Evolutionary conservation across 495 filamentous ascomycete species (phyloP).

Genomic region (Podospora pseudoanserina): DNA sequence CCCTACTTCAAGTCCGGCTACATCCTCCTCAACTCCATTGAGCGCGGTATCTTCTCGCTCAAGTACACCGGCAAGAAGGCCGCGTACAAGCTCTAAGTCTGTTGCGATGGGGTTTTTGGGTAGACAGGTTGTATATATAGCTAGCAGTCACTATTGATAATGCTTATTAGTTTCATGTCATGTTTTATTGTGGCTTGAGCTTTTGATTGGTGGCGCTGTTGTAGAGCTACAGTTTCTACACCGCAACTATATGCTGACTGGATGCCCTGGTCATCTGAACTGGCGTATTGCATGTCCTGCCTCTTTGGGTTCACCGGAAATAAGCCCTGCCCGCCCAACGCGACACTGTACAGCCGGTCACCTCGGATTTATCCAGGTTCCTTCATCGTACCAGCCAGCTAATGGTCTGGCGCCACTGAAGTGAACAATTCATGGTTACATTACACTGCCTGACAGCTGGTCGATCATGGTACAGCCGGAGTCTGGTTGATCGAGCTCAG

Average conservation of each 20-base stretch:
- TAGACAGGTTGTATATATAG: background rate
- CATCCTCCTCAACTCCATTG: slow-evolving; percentile 58
- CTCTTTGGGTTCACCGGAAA: background rate
- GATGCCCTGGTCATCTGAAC: too few relatives aligned
- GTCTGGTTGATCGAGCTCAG: background rate
- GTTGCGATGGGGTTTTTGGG: background rate
- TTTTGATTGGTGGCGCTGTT: background rate
- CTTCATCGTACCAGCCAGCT: background rate
- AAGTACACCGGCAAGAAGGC: slow-evolving; percentile 31
- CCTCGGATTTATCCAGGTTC: background rate
- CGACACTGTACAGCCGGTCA: background rate
- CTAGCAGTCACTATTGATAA: background rate
- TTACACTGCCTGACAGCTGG: background rate
- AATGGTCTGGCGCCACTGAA: background rate
- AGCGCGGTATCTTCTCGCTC: slow-evolving; percentile 55
- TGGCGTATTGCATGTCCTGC: background rate
- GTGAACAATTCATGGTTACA: background rate
- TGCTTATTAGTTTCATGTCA: background rate
- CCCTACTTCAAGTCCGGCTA: slow-evolving; percentile 55
- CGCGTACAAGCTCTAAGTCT: slow-evolving; percentile 5
- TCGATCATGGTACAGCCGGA: background rate
- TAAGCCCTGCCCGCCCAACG: background rate
- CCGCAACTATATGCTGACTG: background rate
- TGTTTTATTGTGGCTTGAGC: background rate
- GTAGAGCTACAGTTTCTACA: background rate